These are phyloP conservation scores for Paraconiothyrium sp. DNA, from an alignment of 2,329 filamentous ascomycete genomes.

Conservation along the genomic window DNA sequence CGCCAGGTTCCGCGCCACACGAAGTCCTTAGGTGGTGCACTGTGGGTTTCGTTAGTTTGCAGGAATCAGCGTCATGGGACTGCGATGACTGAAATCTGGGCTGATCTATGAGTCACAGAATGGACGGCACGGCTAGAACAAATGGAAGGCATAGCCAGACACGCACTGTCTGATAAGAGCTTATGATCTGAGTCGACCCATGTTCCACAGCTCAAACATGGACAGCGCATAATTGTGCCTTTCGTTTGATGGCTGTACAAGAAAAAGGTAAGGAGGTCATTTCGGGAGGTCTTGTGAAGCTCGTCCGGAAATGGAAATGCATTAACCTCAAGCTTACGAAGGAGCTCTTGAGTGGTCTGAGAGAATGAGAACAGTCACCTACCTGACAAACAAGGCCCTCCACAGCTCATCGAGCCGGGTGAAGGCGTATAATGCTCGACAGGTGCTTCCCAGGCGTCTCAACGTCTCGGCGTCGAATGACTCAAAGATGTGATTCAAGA, in stretches of 20 bases:
- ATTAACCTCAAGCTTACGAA: not conserved
- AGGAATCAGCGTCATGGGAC: slow-evolving; percentile 9
- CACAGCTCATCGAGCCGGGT: slow-evolving; percentile 86
- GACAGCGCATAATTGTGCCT: not conserved
- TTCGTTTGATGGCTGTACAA: not conserved
- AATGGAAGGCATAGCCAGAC: not conserved
- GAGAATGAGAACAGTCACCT: slow-evolving; percentile 54
- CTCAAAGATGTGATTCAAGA: slow-evolving; percentile 79
- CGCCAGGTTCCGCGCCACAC: slow-evolving; percentile 87
- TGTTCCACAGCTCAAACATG: not conserved
- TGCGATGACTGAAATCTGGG: not conserved
- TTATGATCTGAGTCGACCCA: not conserved
- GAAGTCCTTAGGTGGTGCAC: slow-evolving; percentile 58
- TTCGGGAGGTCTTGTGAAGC: not conserved
- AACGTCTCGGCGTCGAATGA: slow-evolving; percentile 72
- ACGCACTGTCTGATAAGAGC: not conserved
- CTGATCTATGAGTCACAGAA: slow-evolving; percentile 25
- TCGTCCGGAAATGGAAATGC: not conserved
- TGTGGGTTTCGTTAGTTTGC: slow-evolving; percentile 33
- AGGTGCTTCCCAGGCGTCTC: slow-evolving; percentile 75
- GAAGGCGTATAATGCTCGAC: slow-evolving; percentile 87
- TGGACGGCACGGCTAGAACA: not conserved
- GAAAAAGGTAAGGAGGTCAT: slow-evolving; percentile 1
- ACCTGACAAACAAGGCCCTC: slow-evolving; percentile 86
- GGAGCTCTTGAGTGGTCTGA: not conserved